Base-by-base conservation (phyloP, 208 protist genomes). In the Phytomonas sp. region DNA sequence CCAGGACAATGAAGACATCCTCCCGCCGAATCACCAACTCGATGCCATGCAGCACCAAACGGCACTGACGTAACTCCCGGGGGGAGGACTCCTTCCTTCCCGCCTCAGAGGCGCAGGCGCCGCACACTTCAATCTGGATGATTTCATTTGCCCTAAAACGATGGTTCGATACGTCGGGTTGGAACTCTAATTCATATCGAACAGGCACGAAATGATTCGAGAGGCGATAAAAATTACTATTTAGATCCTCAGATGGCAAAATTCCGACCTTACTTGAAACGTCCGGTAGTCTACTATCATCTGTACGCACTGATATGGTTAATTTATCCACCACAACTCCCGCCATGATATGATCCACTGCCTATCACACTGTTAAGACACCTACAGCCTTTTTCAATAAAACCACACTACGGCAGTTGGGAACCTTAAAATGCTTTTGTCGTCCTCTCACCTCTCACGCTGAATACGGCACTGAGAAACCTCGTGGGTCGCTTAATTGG, bases 121-220 rank as follows among this genome's bases (percentile, higher is more conserved):
- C 40, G 12, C 40, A 10, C 14, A 16, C 3, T 16, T 49, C 40
- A 49, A 49, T 49, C 40, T 49, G 40, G 19, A 49, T 49, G 40
- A 19, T 12, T 12, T 49, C 40, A 2, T 19, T 49, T 49, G 12
- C 40, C 40, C 40, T 49, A 49, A 49, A 49, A 19, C 40, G 2
- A 16, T 49, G 40, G 12, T 49, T 49, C 12, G 3, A 4, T 16
- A 19, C 1, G 6, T 73, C 60, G 19, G 79, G 81, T 31, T 74
- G 66, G 62, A 89, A 81, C 33, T 83, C 69, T 14, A 89, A 59
- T 14, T 81, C 73, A 71, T 89, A 89, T 37, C 75, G 76, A 56
- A 60, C 42, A 30, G 84, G 84, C 26, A 76, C 32, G 33, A 86
- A 59, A 49, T 80, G 40, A 0, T 12, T 19, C 19, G 40, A 16